Evolutionary conservation across 1,284 basidiomycete genomes (phyloP).

Genomic region (Cutaneotrichosporon cyanovorans): DNA sequence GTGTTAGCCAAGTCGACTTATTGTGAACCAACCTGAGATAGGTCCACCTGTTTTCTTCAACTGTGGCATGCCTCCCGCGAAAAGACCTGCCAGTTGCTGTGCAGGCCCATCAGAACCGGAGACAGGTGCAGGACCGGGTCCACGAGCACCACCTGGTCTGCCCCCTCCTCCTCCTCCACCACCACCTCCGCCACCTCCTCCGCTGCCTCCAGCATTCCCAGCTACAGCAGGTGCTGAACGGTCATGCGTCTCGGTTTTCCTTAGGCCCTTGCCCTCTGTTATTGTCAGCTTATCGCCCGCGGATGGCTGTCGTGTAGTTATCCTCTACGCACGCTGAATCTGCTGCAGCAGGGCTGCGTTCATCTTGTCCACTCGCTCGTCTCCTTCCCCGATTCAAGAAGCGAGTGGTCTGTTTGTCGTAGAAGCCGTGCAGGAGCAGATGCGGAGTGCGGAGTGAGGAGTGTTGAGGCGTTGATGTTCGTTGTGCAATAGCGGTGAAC

Average conservation of each 20-base stretch:
- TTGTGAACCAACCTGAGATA: constrained; percentile 46
- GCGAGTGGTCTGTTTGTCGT: too few relatives aligned
- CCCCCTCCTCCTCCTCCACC: constrained; percentile 40
- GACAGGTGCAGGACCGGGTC: constrained; percentile 12
- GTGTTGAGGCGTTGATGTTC: neutral
- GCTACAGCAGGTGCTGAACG: constrained; percentile 51
- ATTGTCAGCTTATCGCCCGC: neutral
- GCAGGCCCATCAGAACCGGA: constrained; percentile 29
- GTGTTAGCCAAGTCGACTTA: neutral
- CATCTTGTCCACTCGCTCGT: constrained; percentile 17
- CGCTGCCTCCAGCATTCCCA: constrained; percentile 15
- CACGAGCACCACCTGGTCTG: constrained; percentile 6
- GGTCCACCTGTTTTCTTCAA: constrained; percentile 64
- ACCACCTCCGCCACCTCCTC: constrained; percentile 49
- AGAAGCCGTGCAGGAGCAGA: too few relatives aligned
- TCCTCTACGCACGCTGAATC: constrained; percentile 37
- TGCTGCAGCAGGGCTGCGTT: constrained; percentile 38
- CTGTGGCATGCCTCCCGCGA: constrained; percentile 85
- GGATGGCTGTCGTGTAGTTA: too few relatives aligned
- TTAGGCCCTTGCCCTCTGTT: constrained; percentile 63
- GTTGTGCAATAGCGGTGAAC: neutral
- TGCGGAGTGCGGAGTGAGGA: too few relatives aligned
- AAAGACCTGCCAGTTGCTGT: constrained; percentile 73
- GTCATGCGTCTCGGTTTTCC: constrained; percentile 74
- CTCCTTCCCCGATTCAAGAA: too few relatives aligned